phyloP scores from a whole-genome alignment of 2,329 filamentous ascomycete species.

The Fusarium sp. region DNA sequence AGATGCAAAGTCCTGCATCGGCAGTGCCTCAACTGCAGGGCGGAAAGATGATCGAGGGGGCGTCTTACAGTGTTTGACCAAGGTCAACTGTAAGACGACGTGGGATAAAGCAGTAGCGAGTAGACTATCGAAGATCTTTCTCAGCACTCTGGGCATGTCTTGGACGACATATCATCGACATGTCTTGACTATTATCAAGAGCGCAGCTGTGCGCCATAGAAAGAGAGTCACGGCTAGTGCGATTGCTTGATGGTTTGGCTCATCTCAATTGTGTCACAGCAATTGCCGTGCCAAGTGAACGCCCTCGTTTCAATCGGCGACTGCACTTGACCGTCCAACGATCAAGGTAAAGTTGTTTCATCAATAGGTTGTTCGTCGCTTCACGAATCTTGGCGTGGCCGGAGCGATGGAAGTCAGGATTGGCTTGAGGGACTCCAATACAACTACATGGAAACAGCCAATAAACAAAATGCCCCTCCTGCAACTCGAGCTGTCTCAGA shows the following conservation, averaged over 20 bases:
- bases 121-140: not conserved
- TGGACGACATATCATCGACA: not conserved
- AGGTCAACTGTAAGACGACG: not conserved
- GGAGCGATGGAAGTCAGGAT: constrained; percentile 39
- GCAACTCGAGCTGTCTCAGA: constrained; percentile 3
- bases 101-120: not conserved
- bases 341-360: constrained; percentile 37
- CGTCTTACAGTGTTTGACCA: not conserved
- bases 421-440: constrained; percentile 12
- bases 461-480: constrained; percentile 3
- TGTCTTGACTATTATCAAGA: not conserved
- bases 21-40: not conserved
- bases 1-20: constrained; percentile 1
- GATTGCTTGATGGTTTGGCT: not conserved
- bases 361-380: constrained; percentile 38
- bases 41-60: not conserved
- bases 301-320: constrained; percentile 16
- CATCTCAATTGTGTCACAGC: constrained; percentile 11
- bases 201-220: constrained; percentile 12
- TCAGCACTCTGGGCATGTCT: not conserved
- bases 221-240: not conserved
- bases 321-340: constrained; percentile 20
- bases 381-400: constrained; percentile 40
- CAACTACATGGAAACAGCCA: constrained; percentile 6
- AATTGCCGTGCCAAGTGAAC: constrained; percentile 14